Percentiles rank a stretch among this genome's conserved stretches.
Evolutionary conservation across 148 eudicot genomes (phyloP).

Genomic region (Cornus florida): DNA sequence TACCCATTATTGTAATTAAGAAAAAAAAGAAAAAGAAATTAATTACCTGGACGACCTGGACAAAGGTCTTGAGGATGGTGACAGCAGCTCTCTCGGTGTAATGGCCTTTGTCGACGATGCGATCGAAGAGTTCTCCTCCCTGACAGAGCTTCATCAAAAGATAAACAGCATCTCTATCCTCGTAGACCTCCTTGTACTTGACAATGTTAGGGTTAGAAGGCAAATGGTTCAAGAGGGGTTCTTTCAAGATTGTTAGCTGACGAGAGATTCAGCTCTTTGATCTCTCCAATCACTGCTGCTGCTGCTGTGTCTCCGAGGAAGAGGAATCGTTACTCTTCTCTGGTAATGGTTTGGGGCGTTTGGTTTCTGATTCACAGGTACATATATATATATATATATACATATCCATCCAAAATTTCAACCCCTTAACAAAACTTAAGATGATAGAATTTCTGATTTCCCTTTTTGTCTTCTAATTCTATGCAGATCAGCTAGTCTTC

Average conservation of each 20-base stretch:
- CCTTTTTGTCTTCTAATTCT: conserved; percentile 20
- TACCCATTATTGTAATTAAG: no score
- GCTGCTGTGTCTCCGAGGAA: not conserved
- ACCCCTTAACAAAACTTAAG: not conserved
- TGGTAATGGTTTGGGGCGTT: conserved; percentile 7
- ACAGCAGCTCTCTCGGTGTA: conserved; percentile 89
- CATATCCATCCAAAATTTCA: not conserved
- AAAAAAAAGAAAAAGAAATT: no score
- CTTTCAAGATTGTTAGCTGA: conserved; percentile 34
- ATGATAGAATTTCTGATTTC: not conserved
- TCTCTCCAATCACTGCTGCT: not conserved
- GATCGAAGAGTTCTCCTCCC: conserved; percentile 97
- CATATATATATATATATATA: not conserved
- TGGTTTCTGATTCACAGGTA: conserved; percentile 61
- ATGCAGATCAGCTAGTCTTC: conserved; percentile 45
- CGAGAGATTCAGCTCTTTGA: conserved; percentile 12
- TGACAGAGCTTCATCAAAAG: conserved; percentile 90
- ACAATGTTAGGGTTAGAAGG: conserved; percentile 80
- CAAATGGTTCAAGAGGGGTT: conserved; percentile 44
- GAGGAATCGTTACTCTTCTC: not conserved
- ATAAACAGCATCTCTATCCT: conserved; percentile 84
- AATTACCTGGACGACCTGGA: no score
- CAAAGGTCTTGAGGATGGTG: conserved; percentile 46
- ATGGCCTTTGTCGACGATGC: conserved; percentile 85
- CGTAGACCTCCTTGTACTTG: conserved; percentile 68